Percentiles rank a stretch among this genome's conserved stretches.
Conservation (phyloP, 176 grass and related monocot species). For the Sorghum bicolor region DNA sequence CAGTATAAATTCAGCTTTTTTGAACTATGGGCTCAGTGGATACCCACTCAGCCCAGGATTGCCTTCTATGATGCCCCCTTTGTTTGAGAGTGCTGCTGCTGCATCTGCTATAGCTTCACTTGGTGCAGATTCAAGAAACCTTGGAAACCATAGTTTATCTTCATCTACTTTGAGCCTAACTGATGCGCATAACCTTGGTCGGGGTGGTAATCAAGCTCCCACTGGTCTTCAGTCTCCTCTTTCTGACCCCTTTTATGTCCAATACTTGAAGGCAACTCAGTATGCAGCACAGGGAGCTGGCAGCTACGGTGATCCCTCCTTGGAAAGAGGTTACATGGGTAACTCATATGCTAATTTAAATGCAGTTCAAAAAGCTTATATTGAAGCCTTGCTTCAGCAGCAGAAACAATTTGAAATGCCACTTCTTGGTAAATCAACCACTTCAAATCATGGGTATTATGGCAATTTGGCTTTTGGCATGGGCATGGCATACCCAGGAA, state of each 20-base stretch:
- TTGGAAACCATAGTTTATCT: slow-evolving; percentile 49
- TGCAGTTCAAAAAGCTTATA: slow-evolving; percentile 73
- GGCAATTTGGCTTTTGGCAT: slow-evolving; percentile 53
- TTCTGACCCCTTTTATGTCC: slow-evolving; percentile 68
- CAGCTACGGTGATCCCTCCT: slow-evolving; percentile 42
- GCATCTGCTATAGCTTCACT: slow-evolving; percentile 45
- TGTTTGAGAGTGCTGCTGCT: slow-evolving; percentile 54
- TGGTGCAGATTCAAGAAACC: slow-evolving; percentile 45
- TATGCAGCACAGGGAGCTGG: slow-evolving; percentile 57
- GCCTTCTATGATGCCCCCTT: slow-evolving; percentile 50
- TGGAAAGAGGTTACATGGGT: slow-evolving; percentile 53
- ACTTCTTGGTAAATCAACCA: slow-evolving; percentile 56
- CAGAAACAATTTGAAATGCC: slow-evolving; percentile 85
- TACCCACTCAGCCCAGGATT: slow-evolving; percentile 52
- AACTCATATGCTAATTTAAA: slow-evolving; percentile 60
- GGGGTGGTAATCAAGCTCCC: slow-evolving; percentile 51
- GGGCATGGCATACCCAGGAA: slow-evolving; percentile 71
- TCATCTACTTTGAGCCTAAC: slow-evolving; percentile 55
- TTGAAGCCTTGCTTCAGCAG: slow-evolving; percentile 74
- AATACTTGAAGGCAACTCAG: slow-evolving; percentile 70
- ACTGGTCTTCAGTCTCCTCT: slow-evolving; percentile 45
- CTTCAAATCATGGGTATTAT: slow-evolving; percentile 64
- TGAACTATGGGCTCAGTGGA: slow-evolving; percentile 54
- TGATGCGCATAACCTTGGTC: slow-evolving; percentile 55
- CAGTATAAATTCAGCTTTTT: slow-evolving; percentile 49